These are phyloP conservation scores for Gloeophyllum trabeum DNA, from an alignment of 768 basidiomycete species.

Conservation along the genomic window DNA sequence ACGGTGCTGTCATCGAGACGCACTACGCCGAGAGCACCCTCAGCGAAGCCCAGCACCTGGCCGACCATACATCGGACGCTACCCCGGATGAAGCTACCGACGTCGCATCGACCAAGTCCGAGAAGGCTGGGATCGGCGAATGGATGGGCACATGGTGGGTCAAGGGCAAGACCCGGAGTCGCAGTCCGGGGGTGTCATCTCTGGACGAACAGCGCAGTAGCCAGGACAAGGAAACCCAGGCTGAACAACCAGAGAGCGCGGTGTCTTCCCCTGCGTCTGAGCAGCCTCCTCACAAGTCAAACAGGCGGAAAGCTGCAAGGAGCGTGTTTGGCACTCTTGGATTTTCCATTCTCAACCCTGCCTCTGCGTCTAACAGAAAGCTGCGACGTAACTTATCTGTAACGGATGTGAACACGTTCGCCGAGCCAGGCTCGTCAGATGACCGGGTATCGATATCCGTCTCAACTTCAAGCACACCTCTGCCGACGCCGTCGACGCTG, in stretches of 20 bases:
- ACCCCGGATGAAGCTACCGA: no score
- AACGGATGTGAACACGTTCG: slow-evolving; percentile 7
- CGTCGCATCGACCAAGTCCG: slow-evolving; percentile 19
- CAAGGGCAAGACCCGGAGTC: slow-evolving; percentile 30
- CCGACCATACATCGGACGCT: no score
- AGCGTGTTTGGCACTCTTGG: slow-evolving; percentile 68
- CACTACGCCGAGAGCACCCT: no score
- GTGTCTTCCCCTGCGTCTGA: slow-evolving; percentile 7
- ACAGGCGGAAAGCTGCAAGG: slow-evolving; percentile 35
- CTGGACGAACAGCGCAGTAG: slow-evolving; percentile 1
- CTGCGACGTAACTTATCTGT: slow-evolving; percentile 12
- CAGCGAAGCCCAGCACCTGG: no score
- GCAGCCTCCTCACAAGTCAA: slow-evolving; percentile 4
- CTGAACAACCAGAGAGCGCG: not conserved
- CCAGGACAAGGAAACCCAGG: not conserved
- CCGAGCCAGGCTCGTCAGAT: not conserved
- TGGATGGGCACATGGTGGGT: slow-evolving; percentile 76
- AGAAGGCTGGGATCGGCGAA: slow-evolving; percentile 37
- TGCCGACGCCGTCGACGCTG: slow-evolving; percentile 3
- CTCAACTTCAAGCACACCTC: slow-evolving; percentile 5
- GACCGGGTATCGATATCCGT: slow-evolving; percentile 2
- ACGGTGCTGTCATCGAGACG: no score
- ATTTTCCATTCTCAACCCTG: slow-evolving; percentile 53
- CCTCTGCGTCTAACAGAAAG: slow-evolving; percentile 9
- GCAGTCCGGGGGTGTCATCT: slow-evolving; percentile 8